Base-by-base conservation (phyloP, 371 early-diverging fungal genomes). In the Dipsacomyces acuminosporus region DNA sequence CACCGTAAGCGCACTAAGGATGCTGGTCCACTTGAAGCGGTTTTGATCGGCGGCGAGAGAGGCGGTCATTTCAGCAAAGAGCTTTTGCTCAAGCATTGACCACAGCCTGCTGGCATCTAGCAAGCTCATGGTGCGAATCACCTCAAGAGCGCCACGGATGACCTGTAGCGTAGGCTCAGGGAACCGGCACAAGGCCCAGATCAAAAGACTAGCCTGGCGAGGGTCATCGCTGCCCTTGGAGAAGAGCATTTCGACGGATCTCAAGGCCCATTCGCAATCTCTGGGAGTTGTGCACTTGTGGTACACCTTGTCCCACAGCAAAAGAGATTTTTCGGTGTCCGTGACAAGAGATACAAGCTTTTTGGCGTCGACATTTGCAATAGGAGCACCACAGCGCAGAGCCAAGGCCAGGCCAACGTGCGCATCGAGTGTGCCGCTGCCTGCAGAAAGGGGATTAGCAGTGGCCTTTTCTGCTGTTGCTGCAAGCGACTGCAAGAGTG, bases 231-330 rank as follows among this genome's bases (percentile, higher is more conserved):
- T 52, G 8, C 61, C 78, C 19, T 71, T 63, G 25, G 59, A 53
- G 53, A 78, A 78, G 3, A 74, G 80, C 67, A 34, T 66, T 21
- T 80, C 77, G 36, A 83, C 61, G 18, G 86, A 79, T 45, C 83
- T 80, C 13, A 86, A 72, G 23, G 84, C 71, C 88, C 89, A 94
- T 22, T 79, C 73, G 23, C 82, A 82, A 55, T 90, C 91, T n/a
- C 80, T 78, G 2, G 80, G 69, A 14, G 70, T 70, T 4, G 81
- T 60, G 34, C 90, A 79, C 66, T 91, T 91, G 49, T 81, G 79
- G 59, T 85, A 91, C 18, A 87, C 82, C 71, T 86, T 87, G 51
- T 91, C 91, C 80, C 84, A 85, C 42, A 91, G 64, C 25, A 91
- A 73, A 54, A 88, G 85, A 13, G 90, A 84, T 36, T 82, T 40